A percentile compares a stretch with the other conserved stretches of the same genome.
phyloP scores from a whole-genome alignment of 352 stramenopile genomes.

The Phytophthora pistaciae region DNA sequence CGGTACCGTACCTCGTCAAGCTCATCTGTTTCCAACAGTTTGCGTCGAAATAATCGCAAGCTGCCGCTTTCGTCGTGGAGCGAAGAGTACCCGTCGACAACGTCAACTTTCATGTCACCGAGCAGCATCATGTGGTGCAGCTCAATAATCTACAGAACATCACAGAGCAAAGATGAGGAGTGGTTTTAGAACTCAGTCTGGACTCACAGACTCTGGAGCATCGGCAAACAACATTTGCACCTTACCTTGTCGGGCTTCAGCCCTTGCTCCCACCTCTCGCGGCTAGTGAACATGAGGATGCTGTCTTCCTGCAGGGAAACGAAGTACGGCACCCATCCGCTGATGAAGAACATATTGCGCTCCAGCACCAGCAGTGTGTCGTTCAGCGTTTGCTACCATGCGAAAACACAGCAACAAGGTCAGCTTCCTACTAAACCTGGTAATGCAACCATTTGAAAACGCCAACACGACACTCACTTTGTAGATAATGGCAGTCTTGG shows the following conservation, averaged over 20 bases:
- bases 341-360: constrained; percentile 89
- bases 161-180: neutral
- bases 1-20: constrained; percentile 73
- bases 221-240: neutral
- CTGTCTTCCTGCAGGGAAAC: constrained; percentile 86
- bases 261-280: constrained; percentile 87
- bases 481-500: constrained; percentile 90
- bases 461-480: constrained; percentile 47
- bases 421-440: neutral
- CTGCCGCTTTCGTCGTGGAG: constrained; percentile 38
- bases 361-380: constrained; percentile 83
- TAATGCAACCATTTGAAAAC: neutral
- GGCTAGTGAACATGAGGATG: constrained; percentile 80
- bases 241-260: constrained; percentile 81
- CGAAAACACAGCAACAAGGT: constrained; percentile 1
- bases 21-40: constrained; percentile 78
- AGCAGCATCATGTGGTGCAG: constrained; percentile 79
- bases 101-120: constrained; percentile 89
- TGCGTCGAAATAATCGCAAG: constrained; percentile 74
- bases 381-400: constrained; percentile 84
- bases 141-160: constrained; percentile 63
- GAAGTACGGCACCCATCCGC: constrained; percentile 83
- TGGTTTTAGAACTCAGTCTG: neutral
- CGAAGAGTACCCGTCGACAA: constrained; percentile 37
- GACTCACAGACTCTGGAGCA: neutral